A percentile compares a stretch with the other conserved stretches of the same genome.
Conservation (phyloP, 331 rosid genomes). For the Quercus lobata region DNA sequence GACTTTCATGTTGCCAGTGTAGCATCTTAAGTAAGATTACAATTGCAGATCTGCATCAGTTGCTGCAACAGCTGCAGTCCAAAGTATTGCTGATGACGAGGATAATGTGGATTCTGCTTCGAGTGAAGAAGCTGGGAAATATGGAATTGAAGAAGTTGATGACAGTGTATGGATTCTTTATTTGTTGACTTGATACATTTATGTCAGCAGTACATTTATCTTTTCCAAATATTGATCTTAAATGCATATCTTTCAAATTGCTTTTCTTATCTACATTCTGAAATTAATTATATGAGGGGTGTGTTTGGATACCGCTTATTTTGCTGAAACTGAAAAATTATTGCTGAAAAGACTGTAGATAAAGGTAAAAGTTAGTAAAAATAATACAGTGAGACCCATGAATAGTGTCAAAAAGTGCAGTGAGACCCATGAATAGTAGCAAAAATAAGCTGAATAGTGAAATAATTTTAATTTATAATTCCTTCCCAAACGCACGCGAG, state of each 20-base stretch:
- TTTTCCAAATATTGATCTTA: conserved; percentile 7
- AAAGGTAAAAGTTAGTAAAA: too few species aligned
- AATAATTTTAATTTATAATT: too few species aligned
- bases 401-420: too few species aligned
- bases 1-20: not conserved
- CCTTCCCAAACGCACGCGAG: too few species aligned
- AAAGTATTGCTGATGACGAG: conserved; percentile 39
- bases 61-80: conserved; percentile 63
- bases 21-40: not conserved
- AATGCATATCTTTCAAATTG: not conserved
- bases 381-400: too few species aligned
- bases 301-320: too few species aligned
- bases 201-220: not conserved
- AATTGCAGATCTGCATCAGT: conserved; percentile 70
- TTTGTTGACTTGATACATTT: not conserved
- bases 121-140: conserved; percentile 48
- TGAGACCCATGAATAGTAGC: too few species aligned
- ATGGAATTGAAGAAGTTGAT: conserved; percentile 52
- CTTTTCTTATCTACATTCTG: not conserved
- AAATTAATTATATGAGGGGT: not conserved
- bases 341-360: too few species aligned
- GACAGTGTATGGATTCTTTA: conserved; percentile 59
- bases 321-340: too few species aligned
- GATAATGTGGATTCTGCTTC: conserved; percentile 59
- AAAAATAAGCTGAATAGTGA: too few species aligned